Base-by-base conservation (phyloP, 2,329 filamentous ascomycete genomes). In the Aspergillus pseudoglaucus region DNA sequence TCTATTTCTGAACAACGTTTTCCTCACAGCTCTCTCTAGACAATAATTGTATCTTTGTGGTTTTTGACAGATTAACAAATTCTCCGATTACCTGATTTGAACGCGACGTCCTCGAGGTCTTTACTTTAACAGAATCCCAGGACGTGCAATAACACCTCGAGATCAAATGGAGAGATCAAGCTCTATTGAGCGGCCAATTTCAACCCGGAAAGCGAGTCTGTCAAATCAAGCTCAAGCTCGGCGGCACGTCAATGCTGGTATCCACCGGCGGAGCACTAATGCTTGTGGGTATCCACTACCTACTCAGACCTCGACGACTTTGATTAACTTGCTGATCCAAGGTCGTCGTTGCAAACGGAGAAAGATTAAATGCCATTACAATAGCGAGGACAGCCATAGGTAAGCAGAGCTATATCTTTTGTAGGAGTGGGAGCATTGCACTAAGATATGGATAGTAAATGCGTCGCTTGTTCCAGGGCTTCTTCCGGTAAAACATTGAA, bases 361-460 rank as follows among this genome's bases (percentile, higher is more conserved):
- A 22, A 52, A 52, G 30, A 52, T 52, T 2, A 52, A 52, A 27
- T 52, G 50, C n/a, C 23, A 44, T 40, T 52, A 52, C 15, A 49
- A 35, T 4, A 52, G 27, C 20, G 47, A 47, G 15, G 45, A 42
- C n/a, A 45, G 15, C 15, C 35, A 42, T 12, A 10, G 17, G 48
- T 49, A 33, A 18, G 30, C 10, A 43, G 22, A 6, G 39, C 10
- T 25, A 9, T 8, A 22, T 15, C 17, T 22, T 23, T 41, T 20
- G 3, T 17, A 6, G 10, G 33, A 37, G 39, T 20, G 18, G 39
- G 18, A 20, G 18, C 2, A 4, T 14, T 23, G 1, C 23, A 30
- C 41, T 43, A 43, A 43, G 3, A 32, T 12, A 43, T 41, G 25
- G 12, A 27, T 37, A 45, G 52, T 27, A 49, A 51, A 51, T 52